These are phyloP conservation scores for Chionographis japonica DNA, from an alignment of 106 monocot species.

Conservation along the genomic window DNA sequence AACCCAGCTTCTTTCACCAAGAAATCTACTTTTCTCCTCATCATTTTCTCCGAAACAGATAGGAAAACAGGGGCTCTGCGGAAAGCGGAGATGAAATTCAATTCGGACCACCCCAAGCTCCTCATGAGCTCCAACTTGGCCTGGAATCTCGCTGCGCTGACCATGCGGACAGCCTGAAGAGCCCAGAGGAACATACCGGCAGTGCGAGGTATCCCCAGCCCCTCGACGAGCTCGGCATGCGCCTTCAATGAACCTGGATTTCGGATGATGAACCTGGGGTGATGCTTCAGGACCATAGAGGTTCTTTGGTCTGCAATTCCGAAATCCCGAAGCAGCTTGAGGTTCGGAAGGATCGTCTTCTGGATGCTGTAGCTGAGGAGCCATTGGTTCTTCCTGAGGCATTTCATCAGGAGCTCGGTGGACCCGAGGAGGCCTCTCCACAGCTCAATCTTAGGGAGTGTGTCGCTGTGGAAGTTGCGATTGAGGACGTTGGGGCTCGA, in stretches of 20 bases:
- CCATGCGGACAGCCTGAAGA: background rate
- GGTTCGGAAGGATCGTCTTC: slow-evolving; percentile 1
- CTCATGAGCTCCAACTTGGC: slow-evolving; percentile 8
- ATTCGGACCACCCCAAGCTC: slow-evolving; percentile 22
- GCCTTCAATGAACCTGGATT: background rate
- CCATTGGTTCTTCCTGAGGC: background rate
- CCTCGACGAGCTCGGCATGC: background rate
- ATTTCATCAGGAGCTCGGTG: background rate
- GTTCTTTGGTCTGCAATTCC: slow-evolving; percentile 3
- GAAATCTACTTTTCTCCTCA: slow-evolving; percentile 13
- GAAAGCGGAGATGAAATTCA: slow-evolving; percentile 4
- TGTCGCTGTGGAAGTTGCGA: background rate
- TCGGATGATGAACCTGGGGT: background rate
- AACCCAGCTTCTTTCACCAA: background rate
- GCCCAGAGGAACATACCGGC: slow-evolving; percentile 3
- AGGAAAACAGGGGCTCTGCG: background rate
- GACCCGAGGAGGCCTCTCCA: slow-evolving; percentile 1
- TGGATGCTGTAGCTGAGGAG: background rate
- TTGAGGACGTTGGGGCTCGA: background rate
- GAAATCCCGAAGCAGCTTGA: background rate
- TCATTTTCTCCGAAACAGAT: background rate
- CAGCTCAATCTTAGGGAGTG: background rate
- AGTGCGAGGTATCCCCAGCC: background rate
- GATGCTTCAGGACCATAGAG: background rate
- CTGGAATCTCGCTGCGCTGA: background rate